A percentile compares a stretch with the other conserved stretches of the same genome.
Evolutionary conservation across 2,329 filamentous ascomycete species (phyloP).

Genomic region (Xylaria polymorpha): DNA sequence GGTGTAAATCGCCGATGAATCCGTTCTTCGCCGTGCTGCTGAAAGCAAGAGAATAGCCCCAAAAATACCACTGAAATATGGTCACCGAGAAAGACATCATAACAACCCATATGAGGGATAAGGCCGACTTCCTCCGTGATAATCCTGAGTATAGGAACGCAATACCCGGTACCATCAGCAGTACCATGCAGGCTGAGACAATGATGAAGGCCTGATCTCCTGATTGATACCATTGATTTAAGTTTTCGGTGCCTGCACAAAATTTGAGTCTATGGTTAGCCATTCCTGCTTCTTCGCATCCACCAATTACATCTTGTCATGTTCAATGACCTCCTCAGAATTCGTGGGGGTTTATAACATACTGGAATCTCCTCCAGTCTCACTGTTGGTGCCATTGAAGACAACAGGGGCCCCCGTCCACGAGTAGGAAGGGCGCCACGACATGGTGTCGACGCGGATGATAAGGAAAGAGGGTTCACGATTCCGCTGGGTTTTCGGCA

Average conservation of each 20-base stretch:
- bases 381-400: slow-evolving; percentile 73
- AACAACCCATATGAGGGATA: slow-evolving; percentile 96
- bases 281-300: slow-evolving; percentile 1
- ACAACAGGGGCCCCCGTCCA: slow-evolving; percentile 67
- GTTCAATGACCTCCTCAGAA: slow-evolving; percentile 13
- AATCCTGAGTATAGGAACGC: slow-evolving; percentile 98
- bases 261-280: slow-evolving; percentile 33
- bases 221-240: slow-evolving; percentile 94
- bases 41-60: slow-evolving; percentile 97
- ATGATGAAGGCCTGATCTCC: slow-evolving; percentile 97
- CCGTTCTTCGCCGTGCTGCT: slow-evolving; percentile 83
- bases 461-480: slow-evolving; percentile 7
- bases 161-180: slow-evolving; percentile 96
- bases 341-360: slow-evolving; percentile 55
- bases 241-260: slow-evolving; percentile 77
- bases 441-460: slow-evolving; percentile 57
- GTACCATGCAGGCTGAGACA: slow-evolving; percentile 88
- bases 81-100: slow-evolving; percentile 94
- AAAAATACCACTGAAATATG: slow-evolving; percentile 99
- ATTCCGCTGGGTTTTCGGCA: not conserved
- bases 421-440: slow-evolving; percentile 59
- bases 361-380: slow-evolving; percentile 82
- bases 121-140: slow-evolving; percentile 95
- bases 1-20: slow-evolving; percentile 89
- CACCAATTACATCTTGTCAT: slow-evolving; percentile 9